Evolutionary conservation across 2,329 filamentous ascomycete species (phyloP), one percentile per base, ranked within the genome.

Genomic region (Botrytis elliptica): DNA sequence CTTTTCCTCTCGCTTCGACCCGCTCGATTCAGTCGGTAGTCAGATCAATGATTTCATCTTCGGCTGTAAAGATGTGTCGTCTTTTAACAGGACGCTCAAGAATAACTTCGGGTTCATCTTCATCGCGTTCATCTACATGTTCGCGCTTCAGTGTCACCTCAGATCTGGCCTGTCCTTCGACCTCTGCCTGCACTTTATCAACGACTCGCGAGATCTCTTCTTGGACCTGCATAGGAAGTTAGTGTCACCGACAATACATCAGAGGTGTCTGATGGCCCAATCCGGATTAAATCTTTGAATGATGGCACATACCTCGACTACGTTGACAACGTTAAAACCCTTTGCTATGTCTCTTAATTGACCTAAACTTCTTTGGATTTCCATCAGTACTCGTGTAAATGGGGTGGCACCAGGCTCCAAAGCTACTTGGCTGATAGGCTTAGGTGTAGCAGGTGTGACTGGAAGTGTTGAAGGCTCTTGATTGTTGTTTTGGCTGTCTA

Each of bases 31-130:
- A 69, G 18, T 57, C n/a, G 49, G 38, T 22, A 33, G 72, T 73
- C 29, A 73, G 33, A 38, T 73, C 72, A 40, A 73, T 46, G 9
- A 73, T 65, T 18, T 64, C 8, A 44, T 73, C 72, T n/a, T 52
- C 68, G 18, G 42, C 59, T 16, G 66, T 59, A 38, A 71, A 71
- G 18, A 73, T 36, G 20, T 73, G 72, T 6, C 66, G 72, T 65
- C 72, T 73, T 33, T 73, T 73, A 8, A 73, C 72, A 10, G 72
- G 72, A 36, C 72, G 59, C 59, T 73, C 72, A 22, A 73, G 72
- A 22, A 73, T 33, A 14, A 73, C 12, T 44, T 73, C 59, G 42
- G 52, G n/a, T 33, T 57, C 16, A 20, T 73, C 72, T 38, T 73
- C 72, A 40, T 73, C 46, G 29, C 10, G n/a, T 25, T 65, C 67